Base-by-base conservation (phyloP, 495 filamentous ascomycete species). In the Friedmanniomyces simplex region DNA sequence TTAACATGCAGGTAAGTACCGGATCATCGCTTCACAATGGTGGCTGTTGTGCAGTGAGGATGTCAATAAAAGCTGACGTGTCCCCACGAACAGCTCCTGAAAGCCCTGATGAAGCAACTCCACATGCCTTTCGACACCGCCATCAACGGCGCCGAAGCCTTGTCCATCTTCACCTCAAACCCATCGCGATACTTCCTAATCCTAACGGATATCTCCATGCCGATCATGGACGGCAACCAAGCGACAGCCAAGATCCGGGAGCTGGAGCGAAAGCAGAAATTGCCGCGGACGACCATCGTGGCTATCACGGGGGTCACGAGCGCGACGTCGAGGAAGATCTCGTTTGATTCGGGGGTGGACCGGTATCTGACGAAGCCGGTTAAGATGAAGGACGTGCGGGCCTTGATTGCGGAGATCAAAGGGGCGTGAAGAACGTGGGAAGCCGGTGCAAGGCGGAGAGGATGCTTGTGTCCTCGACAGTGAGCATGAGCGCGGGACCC, bases 331-430 rank as follows among this genome's bases (percentile, higher is more conserved):
- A 36, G 28, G 24, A 43, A 50, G 10, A 32, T 39, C 12, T 50
- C 60, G 3, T 25, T 49, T n/a, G 50, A 39, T 8, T 20, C 21
- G n/a, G 60, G 60, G 12, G 45, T 59, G 41, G 56, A 63, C 51
- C 10, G 20, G 30, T 63, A 54, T 34, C 30, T 63, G 21, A 50
- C 57, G 14, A 63, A 63, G 36, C 60, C 60, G 8, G 46, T 63
- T 2, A 37, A 24, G 10, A 61, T 63, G 21, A 55, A 59, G 39
- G 30, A 50, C 2, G 22, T 57, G 11, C 26, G 46, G 8, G 53
- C 46, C 4, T 18, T 49, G 39, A 43, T 43, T 43, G 39, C 39
- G 39, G 39, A 43, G 18, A 13, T 43, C 14, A 43, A 43, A 16
- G 34, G 8, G 39, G 39, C 18, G 39, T 6, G 18, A 16, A 13